Evolutionary conservation across 139 green algal species (phyloP), one percentile per base, ranked within the genome.

Genomic region (Asterochloris erici): DNA sequence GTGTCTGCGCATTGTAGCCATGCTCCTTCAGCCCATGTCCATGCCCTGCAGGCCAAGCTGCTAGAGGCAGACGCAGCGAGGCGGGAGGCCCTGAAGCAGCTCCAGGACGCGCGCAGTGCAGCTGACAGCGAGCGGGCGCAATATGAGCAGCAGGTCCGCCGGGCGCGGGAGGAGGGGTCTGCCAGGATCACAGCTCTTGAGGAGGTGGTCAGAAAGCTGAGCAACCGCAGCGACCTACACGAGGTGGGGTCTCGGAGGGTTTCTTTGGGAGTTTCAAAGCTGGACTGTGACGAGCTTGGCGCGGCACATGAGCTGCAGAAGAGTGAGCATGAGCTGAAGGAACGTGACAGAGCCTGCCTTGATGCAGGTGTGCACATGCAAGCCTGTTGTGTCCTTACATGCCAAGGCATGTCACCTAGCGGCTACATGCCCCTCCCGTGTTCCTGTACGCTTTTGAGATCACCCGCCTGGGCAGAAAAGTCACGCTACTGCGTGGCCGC

Each of bases 41-140:
- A 11, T 63, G 27, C 21, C 79, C 84, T 90, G 68, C 91, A 92
- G 70, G 66, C 78, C 0, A 79, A 79, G 12, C 81, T 94, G 28
- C 62, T 91, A 38, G 85, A 87, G 47, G 85, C 85, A 26, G 68
- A 77, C 24, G 61, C 54, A 13, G 73, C 77, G 16, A 74, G 79
- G 76, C 80, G 84, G 38, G 87, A 89, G 29, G 76, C 82, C 0
- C 81, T 84, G 81, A 77, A 86, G 83, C 83, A 87, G 38, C 74
- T 85, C 17, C 63, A 84, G 70, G 23, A 85, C 0, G 21, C 74
- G n/a, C 83, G 84, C n/a, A 63, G 78, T n/a, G 78, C 78, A 12
- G 68, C 54, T 63, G 78, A 82, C 62, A 14, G 27, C 12, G 78
- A 82, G 63, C 78, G 78, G n/a, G 78, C 78, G 61, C 79, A 86